Percentiles rank a stretch among this genome's conserved stretches.
phyloP scores from a whole-genome alignment of 345 rosid genomes.

The Gossypioides kirkii region DNA sequence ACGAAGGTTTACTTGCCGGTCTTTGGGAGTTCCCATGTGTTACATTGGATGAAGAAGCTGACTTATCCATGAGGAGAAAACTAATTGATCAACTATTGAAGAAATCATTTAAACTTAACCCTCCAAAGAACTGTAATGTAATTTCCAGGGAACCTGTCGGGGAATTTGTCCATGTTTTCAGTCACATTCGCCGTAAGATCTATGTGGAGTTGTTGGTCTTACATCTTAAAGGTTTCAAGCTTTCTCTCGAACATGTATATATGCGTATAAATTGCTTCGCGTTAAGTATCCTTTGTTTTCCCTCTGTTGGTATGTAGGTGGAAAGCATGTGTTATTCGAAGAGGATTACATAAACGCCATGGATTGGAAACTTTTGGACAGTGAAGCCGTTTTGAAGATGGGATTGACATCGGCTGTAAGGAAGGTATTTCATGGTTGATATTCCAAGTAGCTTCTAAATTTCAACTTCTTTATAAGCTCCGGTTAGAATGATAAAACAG shows the following conservation, averaged over 20 bases:
- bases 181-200: constrained; percentile 76
- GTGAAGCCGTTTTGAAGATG: constrained; percentile 38
- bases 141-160: constrained; percentile 68
- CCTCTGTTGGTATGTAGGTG: constrained; percentile 29
- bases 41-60: constrained; percentile 44
- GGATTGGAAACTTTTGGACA: constrained; percentile 47
- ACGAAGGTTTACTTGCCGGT: constrained; percentile 88
- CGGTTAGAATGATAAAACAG: not conserved
- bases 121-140: constrained; percentile 33
- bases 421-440: constrained; percentile 38
- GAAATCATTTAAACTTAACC: constrained; percentile 51
- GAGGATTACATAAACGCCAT: constrained; percentile 20
- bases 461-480: not conserved
- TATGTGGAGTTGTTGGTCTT: constrained; percentile 66
- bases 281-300: not conserved
- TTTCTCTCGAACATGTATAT: not conserved
- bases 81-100: constrained; percentile 48
- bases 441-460: not conserved
- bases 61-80: constrained; percentile 48
- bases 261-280: not conserved
- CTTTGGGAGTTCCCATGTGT: constrained; percentile 96
- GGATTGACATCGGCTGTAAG: constrained; percentile 70
- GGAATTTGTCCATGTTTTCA: constrained; percentile 74
- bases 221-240: constrained; percentile 47
- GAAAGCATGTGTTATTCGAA: constrained; percentile 18